Evolutionary conservation across 2,329 filamentous ascomycete genomes (phyloP), one percentile per base, ranked within the genome.

Genomic region (Rhynchosporium secalis): DNA sequence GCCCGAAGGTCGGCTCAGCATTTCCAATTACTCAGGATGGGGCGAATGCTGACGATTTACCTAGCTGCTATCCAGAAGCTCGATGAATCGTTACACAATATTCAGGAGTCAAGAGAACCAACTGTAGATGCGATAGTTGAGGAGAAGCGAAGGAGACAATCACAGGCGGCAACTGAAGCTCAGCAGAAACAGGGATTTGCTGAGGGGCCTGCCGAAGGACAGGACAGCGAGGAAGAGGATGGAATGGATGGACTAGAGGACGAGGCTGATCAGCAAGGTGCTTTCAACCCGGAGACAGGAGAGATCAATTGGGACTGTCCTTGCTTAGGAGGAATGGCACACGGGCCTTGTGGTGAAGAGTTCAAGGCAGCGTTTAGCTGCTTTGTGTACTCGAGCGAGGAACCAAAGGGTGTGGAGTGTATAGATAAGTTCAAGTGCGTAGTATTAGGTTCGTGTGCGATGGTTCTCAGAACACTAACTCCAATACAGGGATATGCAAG

Each of bases 301-400:
- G 95, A 99, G 83, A 99, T 99, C 79, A 99, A 99, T 82, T 99
- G 95, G 95, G 95, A 98, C 76, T 99, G 95, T 77, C 95, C 95
- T 15, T 99, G 95, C 76, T 80, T 99, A 40, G 95, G 95, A 55
- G 95, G 95, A 58, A 99, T 99, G 95, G 95, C 95, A 7, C 80
- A 96, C 74, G 95, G 95, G 0, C 95, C 95, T 59, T 99, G 95
- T 75, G 95, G 95, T 54, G 91, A 96, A 75, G 88, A 98, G 73
- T 99, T 99, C 84, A 92, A 89, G 80, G 87, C 88, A 29, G 95
- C 95, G 0, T 99, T 99, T 73, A 96, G 92, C 84, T 99, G 95
- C 80, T 99, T 99, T 73, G 92, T 99, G n/a, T 95, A 88, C 79
- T 96, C 91, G 3, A 87, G 86, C 47, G 91, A 96, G 75, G 95